These are phyloP conservation scores for Calocybe indica DNA, from an alignment of 768 basidiomycete species.

Conservation along the genomic window DNA sequence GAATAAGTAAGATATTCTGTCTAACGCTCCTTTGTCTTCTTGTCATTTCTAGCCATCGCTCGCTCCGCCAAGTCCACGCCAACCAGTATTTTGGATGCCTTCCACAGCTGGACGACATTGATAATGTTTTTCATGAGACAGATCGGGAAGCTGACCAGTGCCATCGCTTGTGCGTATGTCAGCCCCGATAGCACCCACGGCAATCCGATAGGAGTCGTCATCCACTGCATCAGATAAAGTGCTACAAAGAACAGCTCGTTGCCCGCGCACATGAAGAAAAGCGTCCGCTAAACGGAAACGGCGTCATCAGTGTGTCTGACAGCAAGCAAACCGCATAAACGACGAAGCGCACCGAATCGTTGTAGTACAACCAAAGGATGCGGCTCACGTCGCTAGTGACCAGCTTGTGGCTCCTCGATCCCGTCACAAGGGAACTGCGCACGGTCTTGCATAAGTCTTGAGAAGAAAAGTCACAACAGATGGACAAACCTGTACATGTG, in stretches of 20 bases:
- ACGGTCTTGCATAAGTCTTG: slow-evolving; percentile 8
- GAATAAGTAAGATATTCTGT: slow-evolving; percentile 2
- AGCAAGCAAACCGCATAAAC: not conserved
- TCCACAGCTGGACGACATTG: slow-evolving; percentile 96
- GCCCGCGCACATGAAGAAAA: slow-evolving; percentile 90
- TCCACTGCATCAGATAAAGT: slow-evolving; percentile 90
- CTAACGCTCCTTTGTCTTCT: slow-evolving; percentile 11
- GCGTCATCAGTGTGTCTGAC: slow-evolving; percentile 1
- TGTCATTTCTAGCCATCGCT: slow-evolving; percentile 50
- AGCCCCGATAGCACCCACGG: slow-evolving; percentile 24
- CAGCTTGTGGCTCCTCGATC: slow-evolving; percentile 87
- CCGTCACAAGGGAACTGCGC: slow-evolving; percentile 86
- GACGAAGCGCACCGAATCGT: slow-evolving; percentile 65
- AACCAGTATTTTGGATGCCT: slow-evolving; percentile 91
- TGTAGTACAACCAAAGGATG: slow-evolving; percentile 92
- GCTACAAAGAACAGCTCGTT: slow-evolving; percentile 97
- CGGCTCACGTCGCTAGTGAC: slow-evolving; percentile 90
- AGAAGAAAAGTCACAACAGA: not conserved
- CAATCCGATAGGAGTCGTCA: slow-evolving; percentile 60
- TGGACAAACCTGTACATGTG: slow-evolving; percentile 92
- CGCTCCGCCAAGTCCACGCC: slow-evolving; percentile 90
- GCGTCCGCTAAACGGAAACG: slow-evolving; percentile 48
- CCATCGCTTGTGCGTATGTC: slow-evolving; percentile 78
- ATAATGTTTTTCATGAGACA: slow-evolving; percentile 85
- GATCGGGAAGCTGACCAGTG: slow-evolving; percentile 54